These are phyloP conservation scores for Fusarium anguioides DNA, from an alignment of 2,329 filamentous ascomycete species.

Conservation along the genomic window DNA sequence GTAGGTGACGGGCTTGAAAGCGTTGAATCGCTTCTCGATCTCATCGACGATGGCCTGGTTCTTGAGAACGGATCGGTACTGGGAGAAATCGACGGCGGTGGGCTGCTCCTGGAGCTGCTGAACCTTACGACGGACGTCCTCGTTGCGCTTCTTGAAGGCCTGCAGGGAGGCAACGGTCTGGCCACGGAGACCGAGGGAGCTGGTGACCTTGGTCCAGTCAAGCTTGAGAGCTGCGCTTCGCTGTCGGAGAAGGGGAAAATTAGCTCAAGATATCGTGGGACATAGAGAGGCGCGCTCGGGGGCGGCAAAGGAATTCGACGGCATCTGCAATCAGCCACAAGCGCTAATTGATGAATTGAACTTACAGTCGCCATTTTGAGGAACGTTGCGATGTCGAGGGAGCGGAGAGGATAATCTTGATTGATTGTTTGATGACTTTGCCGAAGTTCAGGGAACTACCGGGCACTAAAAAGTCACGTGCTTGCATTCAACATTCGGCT, in stretches of 20 bases:
- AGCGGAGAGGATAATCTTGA: constrained; percentile 63
- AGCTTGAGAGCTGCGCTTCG: constrained; percentile 98
- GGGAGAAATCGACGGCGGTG: constrained; percentile 88
- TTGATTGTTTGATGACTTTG: constrained; percentile 58
- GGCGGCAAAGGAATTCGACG: constrained; percentile 21
- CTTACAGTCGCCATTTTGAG: constrained; percentile 77
- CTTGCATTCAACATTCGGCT: constrained; percentile 22
- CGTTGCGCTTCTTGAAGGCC: constrained; percentile 99
- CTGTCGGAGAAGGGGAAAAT: constrained; percentile 67
- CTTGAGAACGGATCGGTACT: constrained; percentile 93
- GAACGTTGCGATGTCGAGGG: constrained; percentile 58
- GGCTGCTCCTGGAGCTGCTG: constrained; percentile 84
- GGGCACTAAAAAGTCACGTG: constrained; percentile 51
- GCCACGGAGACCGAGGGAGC: constrained; percentile 94
- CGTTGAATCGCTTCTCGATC: constrained; percentile 94
- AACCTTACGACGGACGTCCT: constrained; percentile 96
- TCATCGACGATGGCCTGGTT: constrained; percentile 96
- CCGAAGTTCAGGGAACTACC: constrained; percentile 55
- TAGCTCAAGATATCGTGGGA: constrained; percentile 60
- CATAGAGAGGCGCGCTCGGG: constrained; percentile 30
- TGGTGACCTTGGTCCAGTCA: constrained; percentile 96
- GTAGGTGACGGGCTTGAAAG: constrained; percentile 93
- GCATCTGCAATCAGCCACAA: constrained; percentile 31
- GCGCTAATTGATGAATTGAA: constrained; percentile 51
- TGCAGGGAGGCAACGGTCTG: constrained; percentile 91